A percentile compares a stretch with the other conserved stretches of the same genome.
Evolutionary conservation across 805 yeast genomes (phyloP).

Genomic region (Kluyveromyces dobzhanskii): DNA sequence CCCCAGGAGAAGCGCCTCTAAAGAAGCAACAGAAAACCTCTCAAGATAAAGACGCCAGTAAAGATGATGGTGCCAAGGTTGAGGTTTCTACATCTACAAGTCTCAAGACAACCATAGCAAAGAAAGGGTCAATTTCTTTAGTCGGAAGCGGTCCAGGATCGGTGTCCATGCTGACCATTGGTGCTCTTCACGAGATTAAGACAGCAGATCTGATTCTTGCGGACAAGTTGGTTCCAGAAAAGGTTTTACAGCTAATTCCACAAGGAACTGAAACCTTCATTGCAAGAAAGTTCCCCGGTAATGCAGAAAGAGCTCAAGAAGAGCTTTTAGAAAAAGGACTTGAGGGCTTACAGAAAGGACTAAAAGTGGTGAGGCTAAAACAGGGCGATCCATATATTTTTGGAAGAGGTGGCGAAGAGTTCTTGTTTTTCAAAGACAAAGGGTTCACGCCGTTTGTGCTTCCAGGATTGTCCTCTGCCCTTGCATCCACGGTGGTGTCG

Average conservation of each 20-base stretch:
- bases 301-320: conserved; percentile 88
- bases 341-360: conserved; percentile 52
- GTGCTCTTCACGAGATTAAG: conserved; percentile 73
- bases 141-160: conserved; percentile 96
- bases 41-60: background rate
- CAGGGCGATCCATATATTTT: conserved; percentile 97
- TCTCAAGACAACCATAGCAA: too few relatives aligned
- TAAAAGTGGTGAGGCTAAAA: conserved; percentile 77
- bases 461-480: conserved; percentile 85
- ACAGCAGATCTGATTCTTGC: conserved; percentile 80
- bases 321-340: conserved; percentile 73
- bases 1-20: background rate
- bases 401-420: conserved; percentile 96
- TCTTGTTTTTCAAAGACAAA: conserved; percentile 50
- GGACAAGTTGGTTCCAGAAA: conserved; percentile 87
- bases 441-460: conserved; percentile 69
- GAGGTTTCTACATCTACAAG: background rate
- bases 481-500: conserved; percentile 78
- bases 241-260: conserved; percentile 79
- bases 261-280: conserved; percentile 64
- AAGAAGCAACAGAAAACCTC: background rate
- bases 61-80: background rate
- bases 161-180: conserved; percentile 69
- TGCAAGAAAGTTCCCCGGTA: conserved; percentile 93
- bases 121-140: conserved; percentile 57